Base-by-base conservation (phyloP, 2,329 filamentous ascomycete genomes). In the Neopestalotiopsis sp. region DNA sequence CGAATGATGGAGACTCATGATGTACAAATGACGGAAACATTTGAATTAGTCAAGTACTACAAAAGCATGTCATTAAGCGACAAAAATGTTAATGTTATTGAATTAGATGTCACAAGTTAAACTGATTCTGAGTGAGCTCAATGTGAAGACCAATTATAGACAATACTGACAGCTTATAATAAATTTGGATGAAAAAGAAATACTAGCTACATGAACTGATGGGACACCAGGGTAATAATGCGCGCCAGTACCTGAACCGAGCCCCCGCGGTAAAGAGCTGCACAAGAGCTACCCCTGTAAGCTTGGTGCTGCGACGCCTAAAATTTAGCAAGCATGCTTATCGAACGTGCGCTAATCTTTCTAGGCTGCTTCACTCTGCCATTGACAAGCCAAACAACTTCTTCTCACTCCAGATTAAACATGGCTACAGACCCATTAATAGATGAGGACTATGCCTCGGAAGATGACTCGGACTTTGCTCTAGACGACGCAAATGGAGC, bases 391-490 rank as follows among this genome's bases (percentile, higher is more conserved):
- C 34, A 5, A 17, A 64, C 0, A 4, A 32, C 61, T n/a, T 10
- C 0, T 20, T 24, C 20, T 3, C 28, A 4, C 56, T 20, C 3
- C n/a, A 38, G 34, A 58, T n/a, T 6, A 45, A 38, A 71, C 66
- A 88, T 88, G 85, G 73, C 81, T 13, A 74, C 79, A 62, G 83
- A 84, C 62, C 77, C 79, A 24, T 72, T 78, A 67, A 75, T 77
- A 63, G 81, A 84, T 65, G 84, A 86, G 20, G 85, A 88, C 40
- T 93, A 93, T 74, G 88, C 85, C 17, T 93, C 91, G 1, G 90
- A 91, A 3, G 89, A 93, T 72, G 92, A 94, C 76, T 92, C 91
- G 10, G 91, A 94, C 76, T 94, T 94, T 71, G 87, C 90, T 30
- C 88, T 88, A n/a, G 89, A 89, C 60, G 83, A 84, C 20, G 84